Evolutionary conservation across 2,329 filamentous ascomycete genomes (phyloP), one percentile per base, ranked within the genome.

Genomic region (Stachybotrys echinatus): DNA sequence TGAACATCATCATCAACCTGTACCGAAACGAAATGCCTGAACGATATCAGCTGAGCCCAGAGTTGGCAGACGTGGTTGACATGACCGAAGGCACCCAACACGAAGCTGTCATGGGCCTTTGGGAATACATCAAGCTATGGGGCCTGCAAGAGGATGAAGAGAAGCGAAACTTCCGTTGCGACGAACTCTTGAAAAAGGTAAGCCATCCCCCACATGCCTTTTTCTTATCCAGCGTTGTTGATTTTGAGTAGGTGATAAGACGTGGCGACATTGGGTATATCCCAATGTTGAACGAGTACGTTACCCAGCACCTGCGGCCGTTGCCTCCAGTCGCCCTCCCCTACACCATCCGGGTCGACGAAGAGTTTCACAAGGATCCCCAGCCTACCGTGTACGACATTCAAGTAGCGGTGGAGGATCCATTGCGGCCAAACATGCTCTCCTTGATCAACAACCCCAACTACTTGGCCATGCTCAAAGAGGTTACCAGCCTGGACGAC

Each of bases 321-420:
- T 79, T 96, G 2, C 84, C 89, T 6, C 91, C 94, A 0, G 80
- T 96, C 62, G 85, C 87, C 61, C 80, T 99, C 31, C 79, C 84
- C 20, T 99, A 96, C 73, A 99, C 92, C 8, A 94, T 99, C 64
- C 89, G 92, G 52, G 88, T 96, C 39, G 94, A 99, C 66, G 79
- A 89, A 61, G 83, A 85, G 8, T 92, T 92, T 62, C 86, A 92
- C 63, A 84, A 83, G 57, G 73, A 84, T 50, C 86, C 89, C 4
- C 75, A 82, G 47, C 85, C 89, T 1, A 96, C 92, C 6, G 77
- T 97, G 59, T 96, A 96, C 73, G 92, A 97, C 67, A 79, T 99
- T 45, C 85, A 85, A 59, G 88, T 99, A 43, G 79, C 84, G 2
- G 80, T 96, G 17, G 89, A 95, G 58, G 90, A 96, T 63, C 89